Evolutionary conservation across 352 stramenopile genomes (phyloP).

Genomic region (Globisporangium cystogenes): DNA sequence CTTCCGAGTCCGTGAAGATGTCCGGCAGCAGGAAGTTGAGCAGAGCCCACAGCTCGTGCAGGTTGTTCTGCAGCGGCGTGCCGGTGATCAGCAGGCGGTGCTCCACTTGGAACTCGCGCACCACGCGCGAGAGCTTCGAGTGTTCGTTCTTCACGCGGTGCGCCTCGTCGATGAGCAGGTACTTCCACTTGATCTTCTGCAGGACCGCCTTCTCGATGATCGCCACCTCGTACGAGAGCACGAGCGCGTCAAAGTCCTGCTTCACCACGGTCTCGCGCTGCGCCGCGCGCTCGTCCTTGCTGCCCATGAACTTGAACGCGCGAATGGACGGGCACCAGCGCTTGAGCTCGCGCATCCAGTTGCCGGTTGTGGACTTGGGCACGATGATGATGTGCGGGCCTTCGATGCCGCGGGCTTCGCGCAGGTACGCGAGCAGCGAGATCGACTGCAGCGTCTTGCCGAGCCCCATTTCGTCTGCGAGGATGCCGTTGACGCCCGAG

Average conservation of each 20-base stretch:
- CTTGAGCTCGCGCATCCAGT: constrained; percentile 98
- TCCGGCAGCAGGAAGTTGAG: constrained; percentile 98
- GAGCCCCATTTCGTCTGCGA: constrained; percentile 89
- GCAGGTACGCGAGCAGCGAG: constrained; percentile 94
- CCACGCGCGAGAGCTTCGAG: constrained; percentile 83
- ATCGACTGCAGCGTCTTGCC: constrained; percentile 98
- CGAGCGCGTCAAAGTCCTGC: constrained; percentile 89
- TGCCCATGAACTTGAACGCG: constrained; percentile 96
- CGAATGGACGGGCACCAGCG: constrained; percentile 94
- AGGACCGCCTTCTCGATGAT: constrained; percentile 94
- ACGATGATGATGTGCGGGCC: constrained; percentile 98
- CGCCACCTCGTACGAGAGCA: constrained; percentile 91
- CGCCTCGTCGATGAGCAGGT: constrained; percentile 98
- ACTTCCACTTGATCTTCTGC: constrained; percentile 95
- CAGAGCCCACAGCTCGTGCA: constrained; percentile 99
- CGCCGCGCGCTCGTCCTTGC: constrained; percentile 91
- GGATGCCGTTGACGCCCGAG: constrained; percentile 79
- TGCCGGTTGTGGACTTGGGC: constrained; percentile 97
- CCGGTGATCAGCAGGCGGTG: constrained; percentile 96
- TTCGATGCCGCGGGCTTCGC: constrained; percentile 90
- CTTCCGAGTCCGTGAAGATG: constrained; percentile 94
- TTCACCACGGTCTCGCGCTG: constrained; percentile 83
- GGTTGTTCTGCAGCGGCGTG: constrained; percentile 99
- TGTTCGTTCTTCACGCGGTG: constrained; percentile 98
- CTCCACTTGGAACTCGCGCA: constrained; percentile 90